Evolutionary conservation across 2,329 filamentous ascomycete species (phyloP), one percentile per base, ranked within the genome.

Genomic region (Daldinia eschscholtzii): DNA sequence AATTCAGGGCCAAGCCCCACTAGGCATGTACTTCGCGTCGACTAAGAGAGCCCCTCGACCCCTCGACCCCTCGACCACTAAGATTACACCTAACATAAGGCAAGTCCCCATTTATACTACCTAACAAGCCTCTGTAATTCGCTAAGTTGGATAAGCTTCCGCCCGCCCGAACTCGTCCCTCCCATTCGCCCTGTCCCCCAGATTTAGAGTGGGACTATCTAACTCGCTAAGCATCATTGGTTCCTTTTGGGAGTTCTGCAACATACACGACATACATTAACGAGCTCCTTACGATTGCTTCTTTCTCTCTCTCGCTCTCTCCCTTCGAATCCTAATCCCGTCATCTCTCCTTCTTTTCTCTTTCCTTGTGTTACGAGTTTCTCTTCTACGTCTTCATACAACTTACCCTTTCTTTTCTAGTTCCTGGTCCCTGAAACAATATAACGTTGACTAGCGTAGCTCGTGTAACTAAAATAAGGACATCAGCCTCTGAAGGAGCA

Each of bases 111-210:
- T 23, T 23, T 23, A 23, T 44, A 42, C 60, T 53, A 35, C 61
- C n/a, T 67, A 50, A 28, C 23, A 48, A 15, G 46, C 15, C 46
- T 50, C 6, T 33, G 30, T 15, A 48, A 48, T 48, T 48, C 46
- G 46, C 46, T 33, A 50, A 50, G 26, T 52, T 52, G 28, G 7
- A 52, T 33, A 52, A 67, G 68, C 68, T 71, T 72, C 70, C 70
- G 68, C 61, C 65, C 61, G 70, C 68, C 70, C 70, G 70, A 72
- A 26, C 28, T 57, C n/a, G 39, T 62, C 46, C 46, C 55, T 71
- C 65, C 68, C 66, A 71, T 71, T 71, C 55, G 68, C 69, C 68
- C 65, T 64, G 57, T 58, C 62, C 65, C 65, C 68, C 63, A 71
- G 66, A 30, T 71, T 69, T 64, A 64, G 4, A 56, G 68, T 58